Percentiles rank a stretch among this genome's conserved stretches.
phyloP scores from a whole-genome alignment of 2,329 filamentous ascomycete species.

The Zymoseptoria ardabiliae region DNA sequence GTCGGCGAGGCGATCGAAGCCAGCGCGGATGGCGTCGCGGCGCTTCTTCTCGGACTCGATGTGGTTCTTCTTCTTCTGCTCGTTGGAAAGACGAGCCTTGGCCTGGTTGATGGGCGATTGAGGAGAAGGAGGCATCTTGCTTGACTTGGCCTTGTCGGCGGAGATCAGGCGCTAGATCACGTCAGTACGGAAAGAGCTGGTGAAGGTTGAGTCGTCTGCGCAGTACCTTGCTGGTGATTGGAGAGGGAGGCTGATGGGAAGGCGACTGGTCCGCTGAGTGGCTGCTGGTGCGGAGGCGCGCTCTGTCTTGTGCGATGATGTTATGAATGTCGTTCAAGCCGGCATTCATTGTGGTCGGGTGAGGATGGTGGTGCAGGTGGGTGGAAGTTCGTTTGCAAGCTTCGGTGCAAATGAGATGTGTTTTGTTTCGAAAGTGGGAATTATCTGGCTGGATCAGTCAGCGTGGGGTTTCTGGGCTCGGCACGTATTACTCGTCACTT shows the following conservation, averaged over 20 bases:
- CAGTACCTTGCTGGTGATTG: background rate
- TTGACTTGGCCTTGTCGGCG: background rate
- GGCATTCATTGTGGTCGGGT: background rate
- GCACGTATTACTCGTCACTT: too few relatives aligned
- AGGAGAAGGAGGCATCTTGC: slow-evolving; percentile 1
- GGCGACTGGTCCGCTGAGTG: background rate
- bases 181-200: background rate
- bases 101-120: slow-evolving; percentile 4
- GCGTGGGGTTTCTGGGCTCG: background rate
- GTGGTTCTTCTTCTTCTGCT: slow-evolving; percentile 68
- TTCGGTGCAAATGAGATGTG: background rate
- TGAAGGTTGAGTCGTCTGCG: background rate
- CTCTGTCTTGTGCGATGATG: background rate
- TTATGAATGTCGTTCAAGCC: background rate
- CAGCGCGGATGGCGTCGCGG: slow-evolving; percentile 68
- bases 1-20: slow-evolving; percentile 72
- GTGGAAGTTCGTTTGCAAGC: background rate
- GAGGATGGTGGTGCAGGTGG: background rate
- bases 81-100: slow-evolving; percentile 59
- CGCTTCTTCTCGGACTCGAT: slow-evolving; percentile 62
- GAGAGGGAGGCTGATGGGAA: background rate
- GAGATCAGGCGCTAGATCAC: background rate
- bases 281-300: background rate
- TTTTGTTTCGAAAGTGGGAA: background rate
- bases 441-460: background rate